Evolutionary conservation across 495 filamentous ascomycete species (phyloP), one percentile per base, ranked within the genome.

Genomic region (Hapsidospora chrysogenum): DNA sequence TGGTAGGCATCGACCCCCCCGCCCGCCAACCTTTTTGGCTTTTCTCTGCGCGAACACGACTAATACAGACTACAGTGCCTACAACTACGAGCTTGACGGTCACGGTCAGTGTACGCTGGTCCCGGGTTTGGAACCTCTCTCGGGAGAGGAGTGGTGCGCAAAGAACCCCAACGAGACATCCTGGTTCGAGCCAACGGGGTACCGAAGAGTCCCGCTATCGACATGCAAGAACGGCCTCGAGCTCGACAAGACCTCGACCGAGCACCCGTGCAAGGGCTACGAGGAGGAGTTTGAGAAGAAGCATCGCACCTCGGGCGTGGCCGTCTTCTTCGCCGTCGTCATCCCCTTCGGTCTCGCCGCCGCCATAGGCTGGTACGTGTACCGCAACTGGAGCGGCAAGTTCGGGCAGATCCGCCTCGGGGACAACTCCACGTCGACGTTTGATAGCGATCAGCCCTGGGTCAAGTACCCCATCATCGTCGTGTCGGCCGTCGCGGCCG

Each of bases 331-430:
- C 42, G 78, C 80, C 16, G 71, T 95, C 41, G 60, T 80, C 17
- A 54, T 80, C 10, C 83, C 87, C 1, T 59, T 95, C 31, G 56
- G 50, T 0, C 60, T 76, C 0, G 85, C 89, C 3, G 60, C 53
- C 8, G 74, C 56, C 7, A 64, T 78, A 15, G 87, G 89, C 16
- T 99, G 81, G 59, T 96, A 70, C 47, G 78, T 86, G 30, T 95
- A 78, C 65, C 64, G 60, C 4, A 81, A 80, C 47, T 96, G 81
- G 83, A 74, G 75, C 45, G 72, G 74, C 46, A 89, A 92, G 46
- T 92, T 99, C 50, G 86, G 86, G 6, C 75, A 82, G 43, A 93
- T 94, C 40, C 70, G 80, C 9, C 68, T 93, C 11, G 85, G 83
- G 36, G 83, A 85, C 42, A 58, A 60, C 28, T 57, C 56, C 46